Base-by-base conservation (phyloP, 768 basidiomycete genomes). In the Auricularia sp. region DNA sequence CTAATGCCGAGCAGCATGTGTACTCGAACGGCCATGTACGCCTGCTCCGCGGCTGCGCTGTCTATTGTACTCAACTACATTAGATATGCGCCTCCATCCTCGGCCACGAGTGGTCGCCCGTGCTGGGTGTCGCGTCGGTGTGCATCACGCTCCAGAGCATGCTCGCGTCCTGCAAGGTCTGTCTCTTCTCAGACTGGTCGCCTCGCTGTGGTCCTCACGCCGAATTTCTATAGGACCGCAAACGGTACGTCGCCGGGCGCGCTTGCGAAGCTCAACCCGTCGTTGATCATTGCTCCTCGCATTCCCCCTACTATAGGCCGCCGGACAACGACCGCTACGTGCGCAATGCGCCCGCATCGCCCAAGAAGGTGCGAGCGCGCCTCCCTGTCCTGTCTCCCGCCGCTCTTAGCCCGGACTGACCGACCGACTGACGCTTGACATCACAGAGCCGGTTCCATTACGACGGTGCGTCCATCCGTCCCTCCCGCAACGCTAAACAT, bases 71-170 rank as follows among this genome's bases (percentile, higher is more conserved):
- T 37, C 39, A 63, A 29, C 33, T 59, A 33, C 34, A 65, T 18
- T 69, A 94, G 88, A 94, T 94, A 69, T 94, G 92, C 71, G 91
- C 90, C 8, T 92, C 90, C 14, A 93, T 95, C 65, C 83, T 95
- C 7, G 93, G 91, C 34, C 88, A 83, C 69, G 92, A 93, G 68
- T 94, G 92, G 92, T 91, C 89, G 10, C 92, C 91, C 0, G 90
- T 92, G n/a, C 76, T 93, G 67, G 91, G 88, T 67, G 90, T 91
- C 24, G 80, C 87, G 34, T 83, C 90, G 2, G 85, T 94, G 54
- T 93, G 90, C 70, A 83, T 93, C 18, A 94, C 92, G 3, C 75
- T 95, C 59, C 93, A 94, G 77, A 91, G 89, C 70, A 95, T 95
- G 93, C 81, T 95, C 65, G 93, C 91, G 29, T 92, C 89, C 6